These are phyloP conservation scores for Gigaspora rosea DNA, from an alignment of 192 early-diverging fungal genomes.

Conservation along the genomic window DNA sequence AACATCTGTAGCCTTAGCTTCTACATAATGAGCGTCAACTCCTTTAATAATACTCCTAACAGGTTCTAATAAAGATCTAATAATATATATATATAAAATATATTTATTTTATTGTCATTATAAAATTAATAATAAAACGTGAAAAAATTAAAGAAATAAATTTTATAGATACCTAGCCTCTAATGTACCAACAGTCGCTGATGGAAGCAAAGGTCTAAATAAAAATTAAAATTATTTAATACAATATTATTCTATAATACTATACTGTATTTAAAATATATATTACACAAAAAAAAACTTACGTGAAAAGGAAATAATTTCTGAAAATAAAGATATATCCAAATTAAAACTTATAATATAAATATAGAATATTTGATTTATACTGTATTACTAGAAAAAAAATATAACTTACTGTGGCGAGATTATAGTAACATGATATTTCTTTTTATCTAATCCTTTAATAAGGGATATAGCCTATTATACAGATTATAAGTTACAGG, in stretches of 20 bases:
- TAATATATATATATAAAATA: not conserved
- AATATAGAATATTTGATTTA: not conserved
- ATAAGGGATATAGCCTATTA: conserved; percentile 48
- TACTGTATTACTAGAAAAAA: not conserved
- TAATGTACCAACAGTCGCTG: conserved; percentile 57
- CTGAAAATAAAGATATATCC: conserved; percentile 22
- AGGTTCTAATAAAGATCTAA: conserved; percentile 57
- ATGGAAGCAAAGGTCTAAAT: conserved; percentile 42
- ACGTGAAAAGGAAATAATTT: conserved; percentile 62
- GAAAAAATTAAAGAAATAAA: not conserved
- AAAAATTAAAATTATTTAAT: conserved; percentile 29
- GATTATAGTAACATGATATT: conserved; percentile 57
- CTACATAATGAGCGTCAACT: conserved; percentile 50
- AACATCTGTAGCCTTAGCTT: conserved; percentile 51
- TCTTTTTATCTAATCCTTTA: conserved; percentile 52
- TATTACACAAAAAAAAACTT: not conserved
- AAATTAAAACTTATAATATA: not conserved
- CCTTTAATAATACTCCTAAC: conserved; percentile 49
- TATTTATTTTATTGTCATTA: not conserved
- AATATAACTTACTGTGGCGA: conserved; percentile 43
- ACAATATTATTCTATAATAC: too few relatives aligned
- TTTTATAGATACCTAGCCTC: conserved; percentile 50
- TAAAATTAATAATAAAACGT: not conserved
- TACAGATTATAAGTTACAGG: too few relatives aligned
- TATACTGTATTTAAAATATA: not conserved